Percentiles rank a stretch among this genome's conserved stretches.
Conservation (phyloP, 2,329 filamentous ascomycete species). For the Diaporthe caulivora region DNA sequence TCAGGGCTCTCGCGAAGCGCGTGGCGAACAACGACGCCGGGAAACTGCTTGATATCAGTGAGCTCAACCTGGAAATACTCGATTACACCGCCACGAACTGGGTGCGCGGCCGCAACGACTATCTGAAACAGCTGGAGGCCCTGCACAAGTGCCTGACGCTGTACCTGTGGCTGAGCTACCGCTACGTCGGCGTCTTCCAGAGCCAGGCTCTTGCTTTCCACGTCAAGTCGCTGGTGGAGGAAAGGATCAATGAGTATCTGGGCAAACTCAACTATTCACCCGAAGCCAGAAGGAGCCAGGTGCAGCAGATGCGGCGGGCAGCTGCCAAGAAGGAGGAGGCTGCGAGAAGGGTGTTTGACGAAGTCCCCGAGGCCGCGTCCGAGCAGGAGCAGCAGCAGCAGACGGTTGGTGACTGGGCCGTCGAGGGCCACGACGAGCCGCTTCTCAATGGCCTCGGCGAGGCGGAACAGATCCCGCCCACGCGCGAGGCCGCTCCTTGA, state of each 20-base stretch:
- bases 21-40: conserved; percentile 77
- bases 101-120: conserved; percentile 58
- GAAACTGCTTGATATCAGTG: conserved; percentile 76
- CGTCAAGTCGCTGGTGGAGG: conserved; percentile 82
- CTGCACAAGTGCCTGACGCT: conserved; percentile 86
- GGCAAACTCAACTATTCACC: conserved; percentile 65
- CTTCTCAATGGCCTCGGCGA: conserved; percentile 45
- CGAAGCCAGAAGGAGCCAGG: conserved; percentile 46
- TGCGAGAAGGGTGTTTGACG: conserved; percentile 42
- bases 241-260: conserved; percentile 76
- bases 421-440: conserved; percentile 52
- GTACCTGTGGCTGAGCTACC: conserved; percentile 94
- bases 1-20: conserved; percentile 75
- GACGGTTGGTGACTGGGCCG: conserved; percentile 47
- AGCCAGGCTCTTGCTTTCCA: conserved; percentile 83
- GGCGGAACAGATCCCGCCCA: conserved; percentile 24
- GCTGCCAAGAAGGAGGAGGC: conserved; percentile 41
- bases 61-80: conserved; percentile 79
- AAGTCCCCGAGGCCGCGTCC: conserved; percentile 23
- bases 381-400: conserved; percentile 43
- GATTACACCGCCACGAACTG: conserved; percentile 67
- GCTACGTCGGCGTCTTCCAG: conserved; percentile 84
- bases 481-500: conserved; percentile 2
- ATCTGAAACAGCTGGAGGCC: conserved; percentile 77
- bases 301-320: conserved; percentile 36